phyloP scores from a whole-genome alignment of 495 filamentous ascomycete genomes.

The Penicillium goetzii region DNA sequence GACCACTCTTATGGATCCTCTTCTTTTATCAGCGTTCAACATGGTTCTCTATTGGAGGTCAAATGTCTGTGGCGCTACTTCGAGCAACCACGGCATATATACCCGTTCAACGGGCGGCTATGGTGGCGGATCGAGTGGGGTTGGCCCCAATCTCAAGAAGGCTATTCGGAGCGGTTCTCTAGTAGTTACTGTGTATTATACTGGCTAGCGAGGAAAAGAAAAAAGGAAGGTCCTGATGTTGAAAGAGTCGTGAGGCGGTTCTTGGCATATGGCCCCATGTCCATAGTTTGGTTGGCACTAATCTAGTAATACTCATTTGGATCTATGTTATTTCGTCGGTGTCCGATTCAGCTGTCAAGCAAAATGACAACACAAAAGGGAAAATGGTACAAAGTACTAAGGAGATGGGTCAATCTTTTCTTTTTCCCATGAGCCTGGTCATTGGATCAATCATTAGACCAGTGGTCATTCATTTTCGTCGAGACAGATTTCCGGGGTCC shows the following conservation, averaged over 20 bases:
- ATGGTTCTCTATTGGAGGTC: background rate
- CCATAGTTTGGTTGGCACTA: background rate
- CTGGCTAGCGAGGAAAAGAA: background rate
- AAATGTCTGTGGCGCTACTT: slow-evolving; percentile 4
- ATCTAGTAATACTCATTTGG: background rate
- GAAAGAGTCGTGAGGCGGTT: background rate
- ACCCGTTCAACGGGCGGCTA: slow-evolving; percentile 5
- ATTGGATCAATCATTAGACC: slow-evolving; percentile 15
- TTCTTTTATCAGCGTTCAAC: background rate
- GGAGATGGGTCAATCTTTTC: background rate
- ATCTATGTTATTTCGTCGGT: background rate
- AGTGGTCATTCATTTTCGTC: background rate
- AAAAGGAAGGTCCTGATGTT: background rate
- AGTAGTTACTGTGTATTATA: background rate
- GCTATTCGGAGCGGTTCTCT: background rate
- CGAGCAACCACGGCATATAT: slow-evolving; percentile 3
- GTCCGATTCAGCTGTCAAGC: background rate
- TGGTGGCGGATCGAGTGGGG: slow-evolving; percentile 6
- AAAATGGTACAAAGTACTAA: background rate
- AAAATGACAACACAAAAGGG: background rate
- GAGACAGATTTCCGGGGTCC: slow-evolving; percentile 12
- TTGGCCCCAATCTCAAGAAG: slow-evolving; percentile 1
- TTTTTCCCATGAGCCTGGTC: slow-evolving; percentile 17
- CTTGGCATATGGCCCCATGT: background rate
- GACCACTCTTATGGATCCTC: background rate